A percentile compares a stretch with the other conserved stretches of the same genome.
Conservation (phyloP, 2,329 filamentous ascomycete species). For the Aspergillus chevalieri region DNA sequence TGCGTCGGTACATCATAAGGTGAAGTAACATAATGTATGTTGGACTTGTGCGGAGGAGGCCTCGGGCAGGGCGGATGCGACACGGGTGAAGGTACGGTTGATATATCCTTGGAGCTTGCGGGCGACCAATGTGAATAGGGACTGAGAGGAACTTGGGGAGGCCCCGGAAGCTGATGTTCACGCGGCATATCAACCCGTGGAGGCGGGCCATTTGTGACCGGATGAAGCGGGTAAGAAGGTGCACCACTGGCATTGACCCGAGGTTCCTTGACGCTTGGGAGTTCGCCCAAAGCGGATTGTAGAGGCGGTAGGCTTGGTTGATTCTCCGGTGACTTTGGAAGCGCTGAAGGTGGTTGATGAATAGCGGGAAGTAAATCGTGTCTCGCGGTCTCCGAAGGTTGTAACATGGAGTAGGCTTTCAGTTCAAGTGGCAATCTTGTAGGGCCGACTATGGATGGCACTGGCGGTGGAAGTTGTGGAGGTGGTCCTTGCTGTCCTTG, state of each 20-base stretch:
- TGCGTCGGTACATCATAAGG: conserved; percentile 23
- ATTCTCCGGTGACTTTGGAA: conserved; percentile 29
- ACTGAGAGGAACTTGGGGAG: conserved; percentile 25
- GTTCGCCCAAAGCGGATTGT: conserved; percentile 29
- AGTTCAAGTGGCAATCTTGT: background rate
- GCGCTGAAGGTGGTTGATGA: conserved; percentile 25
- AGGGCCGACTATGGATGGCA: background rate
- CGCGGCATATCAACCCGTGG: conserved; percentile 24
- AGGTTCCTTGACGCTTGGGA: conserved; percentile 20
- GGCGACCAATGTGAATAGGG: conserved; percentile 35
- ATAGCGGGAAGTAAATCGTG: background rate
- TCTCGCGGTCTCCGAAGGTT: background rate
- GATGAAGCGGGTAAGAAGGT: conserved; percentile 17
- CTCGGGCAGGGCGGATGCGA: conserved; percentile 26
- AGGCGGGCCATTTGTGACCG: conserved; percentile 16
- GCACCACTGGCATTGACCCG: conserved; percentile 21
- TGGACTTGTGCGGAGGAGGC: conserved; percentile 17
- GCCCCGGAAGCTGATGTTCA: conserved; percentile 25
- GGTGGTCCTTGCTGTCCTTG: background rate
- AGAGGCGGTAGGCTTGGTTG: conserved; percentile 37
- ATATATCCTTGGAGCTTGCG: conserved; percentile 31
- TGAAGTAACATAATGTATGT: conserved; percentile 21
- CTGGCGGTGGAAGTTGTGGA: background rate
- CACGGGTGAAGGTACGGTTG: conserved; percentile 30
- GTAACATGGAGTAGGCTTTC: background rate